Base-by-base conservation (phyloP, 2,329 filamentous ascomycete genomes). In the Aureobasidium sp. region DNA sequence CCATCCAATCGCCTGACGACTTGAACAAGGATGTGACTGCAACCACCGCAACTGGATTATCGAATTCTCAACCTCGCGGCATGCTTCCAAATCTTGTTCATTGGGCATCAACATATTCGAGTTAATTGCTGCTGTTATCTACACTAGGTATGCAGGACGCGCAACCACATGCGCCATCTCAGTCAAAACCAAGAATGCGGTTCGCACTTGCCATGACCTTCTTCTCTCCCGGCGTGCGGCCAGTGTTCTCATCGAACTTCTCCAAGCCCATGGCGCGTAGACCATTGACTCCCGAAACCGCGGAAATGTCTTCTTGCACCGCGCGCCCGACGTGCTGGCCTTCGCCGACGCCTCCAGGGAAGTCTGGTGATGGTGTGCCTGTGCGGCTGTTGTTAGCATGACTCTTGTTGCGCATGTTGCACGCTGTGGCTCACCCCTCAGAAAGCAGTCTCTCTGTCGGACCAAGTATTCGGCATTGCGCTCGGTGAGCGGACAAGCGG, bases 401-500 rank as follows among this genome's bases (percentile, higher is more conserved):
- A 37, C 17, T 21, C 17, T 46, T 21, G 1, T 27, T 25, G 25
- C 13, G 19, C 17, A 8, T 25, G 19, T 17, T 10, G 9, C 3
- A 25, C 23, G 37, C 38, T 21, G 2, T 53, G 13, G 45, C 54
- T 47, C 40, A 6, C 89, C 89, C 0, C 75, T 69, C 3, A 85
- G 71, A 64, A 91, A 91, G 0, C 82, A 81, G 15, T 82, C 77
- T 29, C 86, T 80, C 74, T 94, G 89, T 17, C 81, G 79, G 1
- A 74, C 77, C 1, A 93, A 76, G 69, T 90, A 92, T 17, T 80
- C 74, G 0, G 86, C 84, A 66, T 92, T 95, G 51, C 78, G 74
- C 62, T 86, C 81, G 0, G 89, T 94, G 19, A 89, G 78, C 0
- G 90, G 90, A 49, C 88, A 91, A 0, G 89, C 85, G 0, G 90